Percentiles rank a stretch among this genome's conserved stretches.
These are phyloP conservation scores for Trichosporon coremiiforme DNA, from an alignment of 1,284 basidiomycete genomes.

Conservation along the genomic window DNA sequence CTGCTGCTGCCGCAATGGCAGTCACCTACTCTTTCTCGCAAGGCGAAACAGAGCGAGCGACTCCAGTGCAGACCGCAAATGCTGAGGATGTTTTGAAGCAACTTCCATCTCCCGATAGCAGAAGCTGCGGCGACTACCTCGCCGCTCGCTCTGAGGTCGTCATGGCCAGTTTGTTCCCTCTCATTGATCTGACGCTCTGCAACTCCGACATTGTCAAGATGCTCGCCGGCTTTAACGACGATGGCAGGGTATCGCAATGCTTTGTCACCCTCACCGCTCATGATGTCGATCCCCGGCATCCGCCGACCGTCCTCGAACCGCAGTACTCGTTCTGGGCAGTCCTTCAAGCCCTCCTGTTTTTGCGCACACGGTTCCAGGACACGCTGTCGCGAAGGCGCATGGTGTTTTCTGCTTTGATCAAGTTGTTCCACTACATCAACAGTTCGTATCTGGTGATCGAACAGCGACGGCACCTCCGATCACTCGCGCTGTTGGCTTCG, in stretches of 20 bases:
- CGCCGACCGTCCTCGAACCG: conserved; percentile 23
- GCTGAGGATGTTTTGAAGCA: not conserved
- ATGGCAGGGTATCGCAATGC: not conserved
- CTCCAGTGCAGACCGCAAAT: not conserved
- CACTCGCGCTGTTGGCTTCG: conserved; percentile 72
- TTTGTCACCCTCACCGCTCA: conserved; percentile 25
- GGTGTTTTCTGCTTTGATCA: conserved; percentile 74
- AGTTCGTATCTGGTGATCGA: conserved; percentile 79
- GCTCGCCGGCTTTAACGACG: not conserved
- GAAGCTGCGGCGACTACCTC: not conserved
- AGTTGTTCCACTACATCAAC: conserved; percentile 70
- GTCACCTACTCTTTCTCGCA: conserved; percentile 20
- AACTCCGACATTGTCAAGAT: conserved; percentile 18
- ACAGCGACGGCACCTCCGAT: conserved; percentile 74
- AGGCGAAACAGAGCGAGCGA: not conserved
- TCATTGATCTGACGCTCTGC: conserved; percentile 29
- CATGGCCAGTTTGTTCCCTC: conserved; percentile 33
- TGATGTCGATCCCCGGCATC: not conserved
- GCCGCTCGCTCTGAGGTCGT: conserved; percentile 18
- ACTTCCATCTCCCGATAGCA: not conserved
- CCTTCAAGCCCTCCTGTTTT: conserved; percentile 25
- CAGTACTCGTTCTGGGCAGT: not conserved
- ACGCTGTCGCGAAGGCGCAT: conserved; percentile 43
- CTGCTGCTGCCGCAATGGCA: conserved; percentile 36
- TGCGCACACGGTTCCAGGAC: conserved; percentile 20